phyloP scores from a whole-genome alignment of 345 rosid genomes.

The Cardamine occulta region DNA sequence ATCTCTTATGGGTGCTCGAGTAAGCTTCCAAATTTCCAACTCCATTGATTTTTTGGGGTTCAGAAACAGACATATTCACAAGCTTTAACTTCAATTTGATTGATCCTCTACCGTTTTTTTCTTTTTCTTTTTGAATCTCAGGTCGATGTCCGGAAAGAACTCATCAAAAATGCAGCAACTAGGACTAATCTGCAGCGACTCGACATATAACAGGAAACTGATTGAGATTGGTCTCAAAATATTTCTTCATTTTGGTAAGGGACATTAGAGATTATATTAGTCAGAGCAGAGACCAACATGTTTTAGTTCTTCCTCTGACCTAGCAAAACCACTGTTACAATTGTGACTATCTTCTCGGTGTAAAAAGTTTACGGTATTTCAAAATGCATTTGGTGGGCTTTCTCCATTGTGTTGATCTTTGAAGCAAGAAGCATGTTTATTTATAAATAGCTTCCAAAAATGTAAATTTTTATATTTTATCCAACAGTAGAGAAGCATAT shows the following conservation, averaged over 20 bases:
- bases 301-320: conserved; percentile 21
- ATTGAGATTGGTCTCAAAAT: not conserved
- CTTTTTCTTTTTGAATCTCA: conserved; percentile 7
- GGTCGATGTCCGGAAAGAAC: conserved; percentile 90
- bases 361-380: conserved; percentile 11
- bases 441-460: not conserved
- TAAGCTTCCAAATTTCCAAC: conserved; percentile 38
- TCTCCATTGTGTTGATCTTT: not conserved
- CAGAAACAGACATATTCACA: not conserved
- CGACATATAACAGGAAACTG: conserved; percentile 56
- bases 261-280: conserved; percentile 17
- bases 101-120: not conserved
- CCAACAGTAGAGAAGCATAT: not conserved
- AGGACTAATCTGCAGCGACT: conserved; percentile 61
- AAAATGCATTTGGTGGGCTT: not conserved
- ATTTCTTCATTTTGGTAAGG: conserved; percentile 12
- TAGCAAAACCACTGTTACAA: not conserved
- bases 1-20: conserved; percentile 95
- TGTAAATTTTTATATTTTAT: not conserved
- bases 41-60: not conserved
- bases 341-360: conserved; percentile 16
- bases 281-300: not conserved
- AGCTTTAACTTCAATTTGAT: not conserved
- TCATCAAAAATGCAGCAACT: conserved; percentile 67
- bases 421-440: not conserved